Evolutionary conservation across 2,329 filamentous ascomycete species (phyloP).

Genomic region (Ceratocystis destructans): DNA sequence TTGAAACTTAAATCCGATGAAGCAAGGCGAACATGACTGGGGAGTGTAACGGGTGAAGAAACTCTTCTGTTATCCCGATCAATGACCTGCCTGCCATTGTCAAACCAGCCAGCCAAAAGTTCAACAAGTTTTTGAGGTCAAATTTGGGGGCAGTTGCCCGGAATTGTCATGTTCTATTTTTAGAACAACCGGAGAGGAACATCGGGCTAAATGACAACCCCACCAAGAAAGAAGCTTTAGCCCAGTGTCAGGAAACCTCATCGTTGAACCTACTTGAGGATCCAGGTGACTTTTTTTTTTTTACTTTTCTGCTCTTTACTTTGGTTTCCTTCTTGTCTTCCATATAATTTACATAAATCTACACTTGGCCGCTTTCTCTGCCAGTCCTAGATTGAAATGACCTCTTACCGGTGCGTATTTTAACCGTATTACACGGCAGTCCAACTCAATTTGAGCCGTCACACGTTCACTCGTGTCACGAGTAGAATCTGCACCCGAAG

Average conservation of each 20-base stretch:
- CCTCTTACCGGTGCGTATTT: neutral
- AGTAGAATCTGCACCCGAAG: neutral
- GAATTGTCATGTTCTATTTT: constrained; percentile 2
- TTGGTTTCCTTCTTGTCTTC: too few relatives aligned
- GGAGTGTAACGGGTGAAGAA: neutral
- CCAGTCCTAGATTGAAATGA: neutral
- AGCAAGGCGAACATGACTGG: neutral
- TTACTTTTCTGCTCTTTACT: neutral
- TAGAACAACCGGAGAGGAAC: neutral
- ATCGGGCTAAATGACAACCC: neutral
- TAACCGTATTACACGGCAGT: neutral
- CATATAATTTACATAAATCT: too few relatives aligned
- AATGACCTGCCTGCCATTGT: neutral
- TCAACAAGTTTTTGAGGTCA: neutral
- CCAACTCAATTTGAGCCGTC: neutral
- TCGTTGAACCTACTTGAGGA: neutral
- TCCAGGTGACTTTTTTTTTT: neutral
- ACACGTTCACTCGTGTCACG: neutral
- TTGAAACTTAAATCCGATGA: neutral
- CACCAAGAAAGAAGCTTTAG: neutral
- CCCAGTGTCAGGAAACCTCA: neutral
- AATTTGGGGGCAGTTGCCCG: neutral
- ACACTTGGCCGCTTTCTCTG: neutral
- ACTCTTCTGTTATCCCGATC: neutral
- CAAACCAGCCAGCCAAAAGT: neutral